A percentile compares a stretch with the other conserved stretches of the same genome.
These are phyloP conservation scores for Lablab purpureus DNA, from an alignment of 306 rosid genomes.

Conservation along the genomic window DNA sequence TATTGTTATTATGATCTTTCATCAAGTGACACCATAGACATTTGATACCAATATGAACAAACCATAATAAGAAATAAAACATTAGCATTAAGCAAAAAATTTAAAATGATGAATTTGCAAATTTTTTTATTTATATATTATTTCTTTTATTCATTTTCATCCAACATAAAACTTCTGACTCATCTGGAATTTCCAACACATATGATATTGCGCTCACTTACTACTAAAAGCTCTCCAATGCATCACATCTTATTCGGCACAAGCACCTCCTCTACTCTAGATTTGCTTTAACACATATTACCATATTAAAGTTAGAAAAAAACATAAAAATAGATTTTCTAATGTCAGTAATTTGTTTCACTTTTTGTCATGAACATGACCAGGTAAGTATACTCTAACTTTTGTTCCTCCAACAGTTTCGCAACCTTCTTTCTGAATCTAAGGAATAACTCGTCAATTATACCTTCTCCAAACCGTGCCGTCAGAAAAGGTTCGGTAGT, in stretches of 20 bases:
- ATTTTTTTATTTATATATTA: too few species aligned
- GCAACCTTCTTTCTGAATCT: conserved; percentile 38
- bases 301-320: neutral
- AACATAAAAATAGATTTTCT: neutral
- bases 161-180: too few species aligned
- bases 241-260: neutral
- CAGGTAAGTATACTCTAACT: conserved; percentile 28
- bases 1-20: too few species aligned
- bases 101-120: too few species aligned
- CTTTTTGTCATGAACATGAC: conserved; percentile 41
- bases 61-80: too few species aligned
- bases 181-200: too few species aligned
- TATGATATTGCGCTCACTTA: neutral
- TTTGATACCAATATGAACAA: too few species aligned
- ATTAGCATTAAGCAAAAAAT: too few species aligned
- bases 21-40: too few species aligned
- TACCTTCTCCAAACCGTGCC: conserved; percentile 48
- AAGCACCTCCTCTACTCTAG: neutral
- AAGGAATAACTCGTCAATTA: conserved; percentile 50
- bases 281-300: neutral
- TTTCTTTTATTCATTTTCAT: too few species aligned
- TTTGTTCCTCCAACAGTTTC: neutral
- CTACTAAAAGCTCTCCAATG: neutral
- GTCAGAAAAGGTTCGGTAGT: conserved; percentile 53
- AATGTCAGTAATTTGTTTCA: neutral